Conservation (phyloP, 495 filamentous ascomycete species). For the Neurospora pannonica region DNA sequence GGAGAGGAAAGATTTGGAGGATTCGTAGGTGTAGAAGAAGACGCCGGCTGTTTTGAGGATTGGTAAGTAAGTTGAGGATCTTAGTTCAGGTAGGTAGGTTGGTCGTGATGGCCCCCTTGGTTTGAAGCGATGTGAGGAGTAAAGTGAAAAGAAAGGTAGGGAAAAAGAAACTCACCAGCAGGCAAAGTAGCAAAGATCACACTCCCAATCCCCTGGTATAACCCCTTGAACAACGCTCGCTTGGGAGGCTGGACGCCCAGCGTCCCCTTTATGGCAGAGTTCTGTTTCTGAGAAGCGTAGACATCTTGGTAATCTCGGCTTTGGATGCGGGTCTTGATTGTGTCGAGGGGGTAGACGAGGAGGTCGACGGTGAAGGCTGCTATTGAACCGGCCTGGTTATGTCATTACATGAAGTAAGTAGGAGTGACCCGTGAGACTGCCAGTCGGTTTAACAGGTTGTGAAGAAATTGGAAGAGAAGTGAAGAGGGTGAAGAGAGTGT, state of each 20-base stretch:
- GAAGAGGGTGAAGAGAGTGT: not conserved
- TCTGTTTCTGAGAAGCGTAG: constrained; percentile 37
- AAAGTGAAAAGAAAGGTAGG: not conserved
- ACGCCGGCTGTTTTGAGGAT: constrained; percentile 51
- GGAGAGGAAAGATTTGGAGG: constrained; percentile 46
- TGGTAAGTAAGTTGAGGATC: no score
- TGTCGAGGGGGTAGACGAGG: constrained; percentile 75
- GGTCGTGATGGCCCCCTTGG: no score
- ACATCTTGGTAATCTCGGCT: constrained; percentile 54
- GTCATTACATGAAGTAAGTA: not conserved
- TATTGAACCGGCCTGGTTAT: constrained; percentile 60
- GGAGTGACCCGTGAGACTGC: no score
- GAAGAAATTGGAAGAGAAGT: not conserved
- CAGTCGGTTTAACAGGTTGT: not conserved
- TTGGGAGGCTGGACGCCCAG: constrained; percentile 40
- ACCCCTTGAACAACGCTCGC: constrained; percentile 51
- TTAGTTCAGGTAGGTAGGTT: not conserved
- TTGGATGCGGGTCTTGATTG: constrained; percentile 78
- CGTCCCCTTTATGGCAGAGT: constrained; percentile 36
- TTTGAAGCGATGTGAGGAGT: not conserved
- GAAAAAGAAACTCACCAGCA: constrained; percentile 46
- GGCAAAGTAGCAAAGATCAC: constrained; percentile 83
- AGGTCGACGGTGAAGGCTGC: constrained; percentile 75
- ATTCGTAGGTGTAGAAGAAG: constrained; percentile 89
- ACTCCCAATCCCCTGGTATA: constrained; percentile 85